Percentiles rank a stretch among this genome's conserved stretches.
Evolutionary conservation across 2,329 filamentous ascomycete species (phyloP).

Genomic region (Fusarium avenaceum): DNA sequence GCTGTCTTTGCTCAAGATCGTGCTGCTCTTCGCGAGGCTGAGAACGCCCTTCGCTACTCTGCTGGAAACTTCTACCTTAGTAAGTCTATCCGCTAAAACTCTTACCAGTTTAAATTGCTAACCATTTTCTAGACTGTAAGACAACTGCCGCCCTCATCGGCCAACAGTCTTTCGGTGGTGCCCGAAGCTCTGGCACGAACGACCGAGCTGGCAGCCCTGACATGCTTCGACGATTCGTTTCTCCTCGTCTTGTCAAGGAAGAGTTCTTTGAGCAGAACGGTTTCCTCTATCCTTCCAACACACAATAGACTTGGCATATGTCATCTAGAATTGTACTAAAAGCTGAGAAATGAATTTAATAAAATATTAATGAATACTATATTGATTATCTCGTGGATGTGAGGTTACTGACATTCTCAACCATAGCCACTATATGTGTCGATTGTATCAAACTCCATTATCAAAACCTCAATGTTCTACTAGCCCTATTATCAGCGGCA

Average conservation of each 20-base stretch:
- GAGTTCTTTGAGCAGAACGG: conserved; percentile 57
- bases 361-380: conserved; percentile 2
- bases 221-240: conserved; percentile 65
- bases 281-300: conserved; percentile 66
- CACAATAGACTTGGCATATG: conserved; percentile 41
- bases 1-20: conserved; percentile 65
- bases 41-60: conserved; percentile 64
- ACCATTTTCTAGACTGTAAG: conserved; percentile 60
- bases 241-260: conserved; percentile 66
- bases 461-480: no score
- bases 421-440: no score
- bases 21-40: conserved; percentile 62
- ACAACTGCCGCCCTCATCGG: conserved; percentile 68
- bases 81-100: conserved; percentile 20
- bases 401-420: no score
- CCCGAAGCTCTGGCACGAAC: conserved; percentile 66
- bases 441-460: no score
- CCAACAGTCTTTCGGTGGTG: conserved; percentile 69
- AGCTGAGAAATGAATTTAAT: conserved; percentile 29
- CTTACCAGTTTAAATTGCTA: rapidly evolving
- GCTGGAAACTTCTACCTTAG: conserved; percentile 71
- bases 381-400: no score
- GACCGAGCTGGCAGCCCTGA: conserved; percentile 68
- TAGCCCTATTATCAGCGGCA: no score
- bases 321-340: conserved; percentile 36